Conservation (phyloP, 1,284 basidiomycete genomes). For the Gomphus sp. region DNA sequence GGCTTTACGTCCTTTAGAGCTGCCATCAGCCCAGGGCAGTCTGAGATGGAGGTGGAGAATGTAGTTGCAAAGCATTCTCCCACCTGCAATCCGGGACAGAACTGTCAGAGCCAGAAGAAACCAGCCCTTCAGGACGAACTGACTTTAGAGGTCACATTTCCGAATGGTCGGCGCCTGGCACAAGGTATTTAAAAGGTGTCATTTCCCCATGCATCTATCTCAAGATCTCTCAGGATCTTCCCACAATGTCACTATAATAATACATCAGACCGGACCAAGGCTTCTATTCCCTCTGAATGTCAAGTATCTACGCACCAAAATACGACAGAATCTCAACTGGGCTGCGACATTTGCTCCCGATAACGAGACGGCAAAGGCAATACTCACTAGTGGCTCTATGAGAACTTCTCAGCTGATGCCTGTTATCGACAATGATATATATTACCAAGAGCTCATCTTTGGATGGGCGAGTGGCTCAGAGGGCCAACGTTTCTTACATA, state of each 20-base stretch:
- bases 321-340: neutral
- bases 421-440: neutral
- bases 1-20: conserved; percentile 1
- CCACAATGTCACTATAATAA: neutral
- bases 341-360: neutral
- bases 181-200: neutral
- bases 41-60: neutral
- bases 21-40: too few species aligned
- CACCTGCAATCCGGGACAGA: neutral
- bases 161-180: neutral
- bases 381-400: neutral
- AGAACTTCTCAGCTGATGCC: neutral
- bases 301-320: too few species aligned
- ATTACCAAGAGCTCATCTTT: neutral
- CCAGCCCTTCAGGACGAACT: neutral
- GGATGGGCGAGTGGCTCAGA: neutral
- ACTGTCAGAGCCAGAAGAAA: neutral
- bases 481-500: neutral
- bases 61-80: neutral
- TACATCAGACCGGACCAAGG: neutral
- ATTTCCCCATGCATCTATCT: neutral
- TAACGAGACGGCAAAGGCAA: neutral
- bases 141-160: neutral
- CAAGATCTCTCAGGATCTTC: neutral
- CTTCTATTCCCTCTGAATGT: neutral